Conservation (phyloP, 2,329 filamentous ascomycete species). For the Trichoderma sp. region DNA sequence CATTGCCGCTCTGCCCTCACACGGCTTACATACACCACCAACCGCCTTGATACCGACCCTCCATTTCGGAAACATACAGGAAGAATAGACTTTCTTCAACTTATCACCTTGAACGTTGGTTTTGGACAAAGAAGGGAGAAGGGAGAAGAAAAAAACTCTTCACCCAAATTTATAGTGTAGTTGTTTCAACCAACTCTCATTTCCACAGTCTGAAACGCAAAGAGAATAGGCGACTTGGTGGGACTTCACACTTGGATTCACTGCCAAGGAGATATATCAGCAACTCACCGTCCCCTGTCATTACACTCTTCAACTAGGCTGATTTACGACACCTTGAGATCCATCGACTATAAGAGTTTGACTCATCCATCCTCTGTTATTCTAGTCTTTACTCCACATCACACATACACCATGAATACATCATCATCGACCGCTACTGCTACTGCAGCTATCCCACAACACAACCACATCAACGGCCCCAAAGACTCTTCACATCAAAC, state of each 20-base stretch:
- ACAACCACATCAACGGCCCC: slow-evolving; percentile 12
- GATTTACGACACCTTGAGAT: neutral
- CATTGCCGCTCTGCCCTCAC: neutral
- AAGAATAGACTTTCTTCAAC: neutral
- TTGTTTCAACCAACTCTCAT: neutral
- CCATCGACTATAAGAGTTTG: neutral
- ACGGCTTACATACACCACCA: neutral
- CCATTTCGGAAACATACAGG: slow-evolving; percentile 9
- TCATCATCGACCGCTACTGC: neutral
- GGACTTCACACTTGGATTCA: neutral
- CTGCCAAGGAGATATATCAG: neutral
- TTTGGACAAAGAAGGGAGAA: neutral
- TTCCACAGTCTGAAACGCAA: neutral
- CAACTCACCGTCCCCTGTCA: neutral
- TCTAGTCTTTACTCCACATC: neutral
- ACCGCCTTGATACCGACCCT: neutral
- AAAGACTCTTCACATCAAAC: slow-evolving; percentile 25
- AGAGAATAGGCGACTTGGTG: neutral
- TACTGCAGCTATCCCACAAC: neutral
- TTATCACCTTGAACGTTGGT: neutral
- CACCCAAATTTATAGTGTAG: neutral
- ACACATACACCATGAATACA: slow-evolving; percentile 11
- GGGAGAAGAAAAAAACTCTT: neutral
- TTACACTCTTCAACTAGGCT: neutral
- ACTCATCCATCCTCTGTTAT: neutral